Evolutionary conservation across 345 rosid genomes (phyloP).

Genomic region (Anastatica hierochuntica): DNA sequence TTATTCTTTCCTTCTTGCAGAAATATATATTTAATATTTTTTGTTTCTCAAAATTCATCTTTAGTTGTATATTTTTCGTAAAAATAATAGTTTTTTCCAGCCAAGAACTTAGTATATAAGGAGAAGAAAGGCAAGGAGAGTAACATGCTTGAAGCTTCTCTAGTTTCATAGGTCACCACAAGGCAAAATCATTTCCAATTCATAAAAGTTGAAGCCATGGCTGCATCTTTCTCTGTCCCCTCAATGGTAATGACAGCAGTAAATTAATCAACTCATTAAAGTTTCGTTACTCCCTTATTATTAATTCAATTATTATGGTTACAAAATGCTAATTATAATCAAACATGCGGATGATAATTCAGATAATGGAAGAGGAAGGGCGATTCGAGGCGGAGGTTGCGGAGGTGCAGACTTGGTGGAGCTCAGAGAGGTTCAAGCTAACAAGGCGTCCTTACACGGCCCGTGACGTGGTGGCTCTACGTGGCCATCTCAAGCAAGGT

Average conservation of each 20-base stretch:
- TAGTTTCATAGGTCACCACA: conserved; percentile 9
- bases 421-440: conserved; percentile 91
- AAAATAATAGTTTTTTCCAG: neutral
- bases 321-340: neutral
- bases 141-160: conserved; percentile 28
- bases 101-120: conserved; percentile 25
- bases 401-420: conserved; percentile 97
- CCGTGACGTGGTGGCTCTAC: conserved; percentile 74
- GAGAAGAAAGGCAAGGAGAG: conserved; percentile 14
- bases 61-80: neutral
- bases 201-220: conserved; percentile 52
- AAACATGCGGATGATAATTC: neutral
- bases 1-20: neutral
- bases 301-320: neutral
- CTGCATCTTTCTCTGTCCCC: conserved; percentile 84
- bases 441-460: conserved; percentile 73
- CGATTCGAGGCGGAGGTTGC: conserved; percentile 83
- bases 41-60: neutral
- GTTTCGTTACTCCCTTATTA: neutral
- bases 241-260: conserved; percentile 70
- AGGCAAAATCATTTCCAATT: conserved; percentile 8
- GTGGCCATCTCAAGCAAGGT: conserved; percentile 70
- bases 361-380: conserved; percentile 95
- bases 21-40: neutral
- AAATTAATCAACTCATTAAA: neutral